Base-by-base conservation (phyloP, 495 filamentous ascomycete genomes). In the Astrothelium macrocarpum region DNA sequence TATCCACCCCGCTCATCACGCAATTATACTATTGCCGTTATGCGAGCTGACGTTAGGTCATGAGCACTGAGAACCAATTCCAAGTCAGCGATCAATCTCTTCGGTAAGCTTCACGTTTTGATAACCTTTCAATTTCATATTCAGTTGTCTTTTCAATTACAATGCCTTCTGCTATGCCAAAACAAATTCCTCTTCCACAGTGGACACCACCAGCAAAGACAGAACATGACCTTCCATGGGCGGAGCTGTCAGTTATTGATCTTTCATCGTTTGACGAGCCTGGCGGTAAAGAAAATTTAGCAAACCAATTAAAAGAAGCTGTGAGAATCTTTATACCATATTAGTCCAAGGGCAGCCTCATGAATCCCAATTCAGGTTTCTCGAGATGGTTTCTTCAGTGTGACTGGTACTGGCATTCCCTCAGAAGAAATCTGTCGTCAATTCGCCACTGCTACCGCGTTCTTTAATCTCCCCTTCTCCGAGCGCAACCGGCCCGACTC, bases 401-500 rank as follows among this genome's bases (percentile, higher is more conserved):
- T 85, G 5, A 78, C 75, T 46, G 78, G 79, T 68, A 80, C 82
- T 64, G 81, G 81, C 39, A 78, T 85, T 49, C 73, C 72, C 34
- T 77, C 85, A 62, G 82, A 84, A 59, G 77, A 83, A 66, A 74
- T 86, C 10, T 75, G 80, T 59, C 75, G 75, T 29, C 83, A 86
- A 64, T 86, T 83, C 62, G 79, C 81, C 46, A 70, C 85, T 0
- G 82, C 77, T 25, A 78, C 79, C 58, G 77, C 78, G 28, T 79
- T 84, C 67, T 82, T 84, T 71, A 70, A 75, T 4, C 77, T 87
- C 0, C 81, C 14, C 3, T 56, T 56, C 20, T 3, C 20, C 7
- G 49, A 56, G 29, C 49, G 49, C 0, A 29, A 20, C 23, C 7
- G 49, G 2, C 23, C 49, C 25, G 49, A 56, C 5, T 56, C 49